Conservation (phyloP, 305 asterid genomes). For the Fraxinus greggii region DNA sequence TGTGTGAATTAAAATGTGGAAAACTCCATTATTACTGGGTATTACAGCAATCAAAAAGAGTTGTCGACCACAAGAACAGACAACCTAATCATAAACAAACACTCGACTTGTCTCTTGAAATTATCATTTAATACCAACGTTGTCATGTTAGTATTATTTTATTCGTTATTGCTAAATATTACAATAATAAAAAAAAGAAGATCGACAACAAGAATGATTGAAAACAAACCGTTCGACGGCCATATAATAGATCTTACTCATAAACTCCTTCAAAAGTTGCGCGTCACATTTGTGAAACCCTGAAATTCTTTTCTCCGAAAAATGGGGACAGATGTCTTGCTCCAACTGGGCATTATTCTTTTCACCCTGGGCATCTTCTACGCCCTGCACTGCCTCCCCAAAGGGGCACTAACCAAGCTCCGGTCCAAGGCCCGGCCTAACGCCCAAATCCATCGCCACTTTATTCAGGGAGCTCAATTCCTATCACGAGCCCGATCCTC, state of each 20-base stretch:
- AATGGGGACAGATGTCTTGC: constrained; percentile 51
- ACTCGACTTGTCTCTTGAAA: no score
- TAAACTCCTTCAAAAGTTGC: background rate
- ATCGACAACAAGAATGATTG: background rate
- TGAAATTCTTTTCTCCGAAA: background rate
- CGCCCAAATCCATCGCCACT: constrained; percentile 67
- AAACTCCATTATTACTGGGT: background rate
- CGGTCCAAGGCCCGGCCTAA: constrained; percentile 60
- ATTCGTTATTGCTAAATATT: background rate
- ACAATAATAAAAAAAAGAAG: background rate
- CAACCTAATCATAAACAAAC: no score
- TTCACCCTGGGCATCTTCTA: constrained; percentile 58
- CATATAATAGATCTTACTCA: background rate
- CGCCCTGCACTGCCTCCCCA: constrained; percentile 56
- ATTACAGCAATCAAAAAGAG: no score
- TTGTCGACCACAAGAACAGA: no score
- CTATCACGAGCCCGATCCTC: constrained; percentile 73
- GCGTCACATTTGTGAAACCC: background rate
- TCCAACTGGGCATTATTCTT: constrained; percentile 56
- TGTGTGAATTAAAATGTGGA: background rate
- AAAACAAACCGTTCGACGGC: background rate
- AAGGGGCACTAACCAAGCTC: constrained; percentile 54
- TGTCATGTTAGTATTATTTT: background rate
- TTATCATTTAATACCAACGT: background rate
- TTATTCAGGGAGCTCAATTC: constrained; percentile 76